Evolutionary conservation across 331 rosid genomes (phyloP), one percentile per base, ranked within the genome.

Genomic region (Pyrus hybrid): DNA sequence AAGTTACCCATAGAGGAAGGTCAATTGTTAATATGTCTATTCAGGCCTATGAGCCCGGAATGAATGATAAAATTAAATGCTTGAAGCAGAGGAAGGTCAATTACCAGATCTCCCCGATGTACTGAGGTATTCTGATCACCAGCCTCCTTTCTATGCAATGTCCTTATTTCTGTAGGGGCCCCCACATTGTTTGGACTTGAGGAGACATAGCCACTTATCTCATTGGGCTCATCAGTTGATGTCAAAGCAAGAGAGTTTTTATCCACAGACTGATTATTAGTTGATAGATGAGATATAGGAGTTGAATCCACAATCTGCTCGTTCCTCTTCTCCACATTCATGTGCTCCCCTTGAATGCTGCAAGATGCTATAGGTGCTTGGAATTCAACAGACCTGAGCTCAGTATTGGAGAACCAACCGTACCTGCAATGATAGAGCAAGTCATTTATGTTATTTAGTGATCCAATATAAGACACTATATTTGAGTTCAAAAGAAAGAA

Each of bases 361-460:
- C 80, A 63, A 51, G 90, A 78, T 84, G 87, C 79, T 43, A 80
- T 64, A 35, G 89, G 79, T 58, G 77, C 78, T 76, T 82, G 91
- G 75, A 79, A 73, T 58, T 78, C 84, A 53, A 68, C 71, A 73
- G 78, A 75, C 75, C 78, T 87, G 47, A 73, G 82, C 80, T 89
- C 92, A 7, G 82, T 12, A 70, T 62, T 72, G 79, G 87, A 82
- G 82, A 91, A 83, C 99, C 99, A 95, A 79, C 97, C 97, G 86
- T 95, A 95, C 96, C 99, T 95, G 82, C 87, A 89, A 64, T 84
- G 67, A 76, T 54, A 71, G 69, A 18, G 47, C 25, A 54, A 82
- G 78, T 67, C 77, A 76, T 54, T 74, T 53, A 79, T 20, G 61
- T 63, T 67, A 32, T 49, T 26, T 26, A 72, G 7, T 10, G 37